Base-by-base conservation (phyloP, 257 asterid genomes). In the Plantago major region DNA sequence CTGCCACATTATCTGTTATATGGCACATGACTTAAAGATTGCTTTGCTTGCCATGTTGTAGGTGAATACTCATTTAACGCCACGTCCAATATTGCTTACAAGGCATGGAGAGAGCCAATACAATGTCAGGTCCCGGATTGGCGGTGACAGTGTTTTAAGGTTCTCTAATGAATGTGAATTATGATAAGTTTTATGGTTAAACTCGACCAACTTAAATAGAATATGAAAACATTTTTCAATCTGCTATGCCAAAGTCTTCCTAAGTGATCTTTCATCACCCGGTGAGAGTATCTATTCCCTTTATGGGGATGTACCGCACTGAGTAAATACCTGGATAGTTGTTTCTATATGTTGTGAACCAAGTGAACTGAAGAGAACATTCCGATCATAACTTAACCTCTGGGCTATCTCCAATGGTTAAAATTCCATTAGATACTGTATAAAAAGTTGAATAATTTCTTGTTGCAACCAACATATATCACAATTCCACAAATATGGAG, bases 31-130 rank as follows among this genome's bases (percentile, higher is more conserved):
- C 57, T 54, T 60, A 49, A 62, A 61, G 67, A 55, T 56, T 15
- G 9, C 33, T 11, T 19, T 67, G 46, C 46, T 14, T 45, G 37
- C 62, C 40, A 10, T 59, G 55, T 73, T 78, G 71, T 83, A 93
- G 99, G 99, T 93, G 66, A 93, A 93, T 71, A 89, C 97, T 47
- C 99, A 93, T 78, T 82, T 93, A 72, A 93, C 97, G 19, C 99
- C 99, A 55, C 96, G 99, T 44, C 99, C 99, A 72, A 93, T 93
- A 67, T 79, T 93, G 74, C 97, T 93, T 37, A 93, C 99, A 49
- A 81, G 99, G 82, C 99, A 93, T 66, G 99, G 99, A 67, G 99
- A 93, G 84, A 93, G 99, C 82, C 80, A 74, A 46, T 78, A 85
- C 72, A 93, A 93, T 78, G 97, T 93, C 71, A 84, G 97, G 86